These are phyloP conservation scores for Fusarium paranaense DNA, from an alignment of 2,329 filamentous ascomycete genomes.

Conservation along the genomic window DNA sequence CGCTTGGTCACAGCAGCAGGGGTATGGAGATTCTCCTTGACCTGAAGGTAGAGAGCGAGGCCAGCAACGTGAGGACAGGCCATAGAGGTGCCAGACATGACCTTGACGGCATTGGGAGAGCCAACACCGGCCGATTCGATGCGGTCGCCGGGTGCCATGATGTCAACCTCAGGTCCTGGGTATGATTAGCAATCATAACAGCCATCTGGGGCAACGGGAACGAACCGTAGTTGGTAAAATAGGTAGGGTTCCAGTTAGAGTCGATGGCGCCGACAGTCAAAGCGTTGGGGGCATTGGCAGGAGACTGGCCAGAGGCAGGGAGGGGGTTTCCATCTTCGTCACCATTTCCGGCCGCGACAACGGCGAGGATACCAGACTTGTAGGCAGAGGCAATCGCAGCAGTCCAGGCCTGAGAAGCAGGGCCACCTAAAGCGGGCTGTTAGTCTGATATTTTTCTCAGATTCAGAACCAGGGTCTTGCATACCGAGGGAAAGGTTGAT, in stretches of 20 bases:
- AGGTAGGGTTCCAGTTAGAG: slow-evolving; percentile 47
- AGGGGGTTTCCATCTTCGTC: neutral
- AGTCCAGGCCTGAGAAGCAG: slow-evolving; percentile 20
- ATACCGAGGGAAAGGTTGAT: slow-evolving; percentile 58
- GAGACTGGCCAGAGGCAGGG: slow-evolving; percentile 29
- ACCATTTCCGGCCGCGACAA: slow-evolving; percentile 49
- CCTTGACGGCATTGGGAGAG: slow-evolving; percentile 51
- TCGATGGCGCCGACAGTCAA: slow-evolving; percentile 48
- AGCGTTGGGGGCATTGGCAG: slow-evolving; percentile 38
- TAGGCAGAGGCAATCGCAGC: slow-evolving; percentile 38
- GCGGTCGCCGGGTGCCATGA: slow-evolving; percentile 58
- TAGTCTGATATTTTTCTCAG: neutral
- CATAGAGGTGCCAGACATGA: slow-evolving; percentile 64
- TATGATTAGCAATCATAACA: neutral
- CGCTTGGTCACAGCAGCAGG: neutral
- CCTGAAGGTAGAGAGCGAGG: slow-evolving; percentile 56
- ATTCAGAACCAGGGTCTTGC: neutral
- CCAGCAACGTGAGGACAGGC: slow-evolving; percentile 65
- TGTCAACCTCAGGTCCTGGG: slow-evolving; percentile 47
- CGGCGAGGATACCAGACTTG: slow-evolving; percentile 50
- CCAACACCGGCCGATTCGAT: slow-evolving; percentile 51
- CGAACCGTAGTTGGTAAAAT: slow-evolving; percentile 60
- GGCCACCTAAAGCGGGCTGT: slow-evolving; percentile 1
- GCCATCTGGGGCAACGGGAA: neutral
- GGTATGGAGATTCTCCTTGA: neutral